Base-by-base conservation (phyloP, 2,329 filamentous ascomycete species). In the Fusarium praegraminearum region DNA sequence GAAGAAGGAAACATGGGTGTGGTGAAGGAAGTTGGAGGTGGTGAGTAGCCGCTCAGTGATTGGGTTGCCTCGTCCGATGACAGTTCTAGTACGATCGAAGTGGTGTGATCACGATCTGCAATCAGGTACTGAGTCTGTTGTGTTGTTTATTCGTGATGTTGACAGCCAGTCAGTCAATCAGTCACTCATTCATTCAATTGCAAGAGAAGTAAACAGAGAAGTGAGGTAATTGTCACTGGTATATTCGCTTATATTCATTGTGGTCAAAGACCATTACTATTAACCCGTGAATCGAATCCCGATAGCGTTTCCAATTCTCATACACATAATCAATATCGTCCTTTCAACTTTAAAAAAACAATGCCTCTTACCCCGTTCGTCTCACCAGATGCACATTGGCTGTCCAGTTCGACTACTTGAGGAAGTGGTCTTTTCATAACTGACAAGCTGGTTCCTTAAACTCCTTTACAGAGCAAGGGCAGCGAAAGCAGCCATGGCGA, bases 401-500 rank as follows among this genome's bases (percentile, higher is more conserved):
- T 43, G 26, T 11, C 40, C 38, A 13, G 45, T 47, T 20, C 18
- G 16, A 43, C 22, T 3, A n/a, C 52, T 49, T 26, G 44, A 60
- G 43, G 22, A 43, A 46, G 22, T 3, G 33, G 41, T 30, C 22
- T 47, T 45, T 61, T 24, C 62, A 50, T 61, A 44, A 52, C 24
- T 49, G 49, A 59, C 16, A 49, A 24, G 20, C 44, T 47, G 22
- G 24, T 30, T 22, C 20, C 35, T 33, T 26, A 33, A 56, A 20
- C 45, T 20, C n/a, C n/a, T 55, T 80, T 80, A 81, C 77, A 81
- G 78, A 68, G 79, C 78, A 67, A 80, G 57, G 61, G 72, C 78
- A 62, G 69, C 77, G 47, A 79, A 60, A 49, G 70, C 76, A 49
- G 77, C 69, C 68, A 80, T 72, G 72, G 76, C 79, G 22, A 79